Conservation (phyloP, 2,329 filamentous ascomycete genomes). For the Thelonectria blattea region DNA sequence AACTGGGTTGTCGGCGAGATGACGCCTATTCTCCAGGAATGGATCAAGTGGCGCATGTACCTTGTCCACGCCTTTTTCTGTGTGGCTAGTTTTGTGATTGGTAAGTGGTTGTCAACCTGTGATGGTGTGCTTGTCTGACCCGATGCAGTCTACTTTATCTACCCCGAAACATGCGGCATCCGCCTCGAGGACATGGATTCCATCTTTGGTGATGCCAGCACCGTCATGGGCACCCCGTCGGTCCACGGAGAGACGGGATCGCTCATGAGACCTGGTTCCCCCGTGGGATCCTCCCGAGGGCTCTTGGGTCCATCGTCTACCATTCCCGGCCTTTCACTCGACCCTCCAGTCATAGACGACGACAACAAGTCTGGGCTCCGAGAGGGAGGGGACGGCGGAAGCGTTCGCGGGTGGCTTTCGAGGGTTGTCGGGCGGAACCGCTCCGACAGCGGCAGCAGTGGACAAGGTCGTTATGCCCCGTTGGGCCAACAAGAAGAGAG, state of each 20-base stretch:
- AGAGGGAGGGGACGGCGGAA: constrained; percentile 45
- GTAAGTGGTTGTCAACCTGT: constrained; percentile 63
- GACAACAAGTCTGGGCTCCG: constrained; percentile 51
- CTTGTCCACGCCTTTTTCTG: constrained; percentile 97
- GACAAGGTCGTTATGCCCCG: constrained; percentile 51
- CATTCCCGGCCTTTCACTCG: constrained; percentile 82
- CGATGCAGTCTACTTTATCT: constrained; percentile 88
- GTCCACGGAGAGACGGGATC: constrained; percentile 82
- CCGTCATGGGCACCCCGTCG: constrained; percentile 77
- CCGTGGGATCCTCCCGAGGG: constrained; percentile 72
- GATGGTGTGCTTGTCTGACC: constrained; percentile 31
- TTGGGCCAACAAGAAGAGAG: constrained; percentile 50
- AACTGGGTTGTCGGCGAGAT: constrained; percentile 97
- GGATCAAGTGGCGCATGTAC: constrained; percentile 93
- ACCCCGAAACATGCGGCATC: constrained; percentile 95
- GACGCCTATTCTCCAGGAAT: constrained; percentile 90
- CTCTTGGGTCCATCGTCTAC: constrained; percentile 66
- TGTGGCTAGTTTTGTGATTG: constrained; percentile 91
- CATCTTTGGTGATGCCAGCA: constrained; percentile 91
- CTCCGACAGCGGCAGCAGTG: constrained; percentile 46
- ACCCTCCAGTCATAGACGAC: constrained; percentile 70
- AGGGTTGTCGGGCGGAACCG: constrained; percentile 49
- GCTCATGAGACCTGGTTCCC: constrained; percentile 76
- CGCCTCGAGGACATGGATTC: constrained; percentile 96
- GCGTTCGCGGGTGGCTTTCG: constrained; percentile 58